These are phyloP conservation scores for Dioscorea alata DNA, from an alignment of 106 monocot species.

Conservation along the genomic window DNA sequence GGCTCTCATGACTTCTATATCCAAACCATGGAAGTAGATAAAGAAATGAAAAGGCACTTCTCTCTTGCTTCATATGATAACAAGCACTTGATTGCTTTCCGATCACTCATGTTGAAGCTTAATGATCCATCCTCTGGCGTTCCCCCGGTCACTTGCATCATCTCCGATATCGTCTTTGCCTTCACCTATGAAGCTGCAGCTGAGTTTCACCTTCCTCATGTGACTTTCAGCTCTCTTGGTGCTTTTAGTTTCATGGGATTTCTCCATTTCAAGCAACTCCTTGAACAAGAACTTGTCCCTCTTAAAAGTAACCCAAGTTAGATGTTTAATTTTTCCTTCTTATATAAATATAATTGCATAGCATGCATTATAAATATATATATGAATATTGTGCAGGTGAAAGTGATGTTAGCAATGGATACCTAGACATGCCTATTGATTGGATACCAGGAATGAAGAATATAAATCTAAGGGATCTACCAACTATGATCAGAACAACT, in stretches of 20 bases:
- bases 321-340: too few relatives aligned
- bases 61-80: too few relatives aligned
- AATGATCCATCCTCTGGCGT: too few relatives aligned
- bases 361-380: too few relatives aligned
- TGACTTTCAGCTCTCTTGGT: neutral
- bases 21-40: too few relatives aligned
- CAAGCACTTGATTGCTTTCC: too few relatives aligned
- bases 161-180: neutral
- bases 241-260: neutral
- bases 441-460: slow-evolving; percentile 39
- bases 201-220: neutral
- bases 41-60: too few relatives aligned
- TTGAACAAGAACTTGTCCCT: neutral
- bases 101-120: too few relatives aligned
- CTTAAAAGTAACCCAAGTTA: neutral
- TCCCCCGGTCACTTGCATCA: neutral
- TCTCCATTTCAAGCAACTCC: neutral
- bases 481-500: slow-evolving; percentile 29
- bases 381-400: slow-evolving; percentile 15
- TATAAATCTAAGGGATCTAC: slow-evolving; percentile 36
- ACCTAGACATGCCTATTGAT: slow-evolving; percentile 31
- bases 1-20: too few relatives aligned
- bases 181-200: neutral
- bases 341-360: too few relatives aligned
- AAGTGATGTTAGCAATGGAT: slow-evolving; percentile 27